Percentiles rank a stretch among this genome's conserved stretches.
Conservation (phyloP, 2,329 filamentous ascomycete species). For the Chaetomiaceae sp. region DNA sequence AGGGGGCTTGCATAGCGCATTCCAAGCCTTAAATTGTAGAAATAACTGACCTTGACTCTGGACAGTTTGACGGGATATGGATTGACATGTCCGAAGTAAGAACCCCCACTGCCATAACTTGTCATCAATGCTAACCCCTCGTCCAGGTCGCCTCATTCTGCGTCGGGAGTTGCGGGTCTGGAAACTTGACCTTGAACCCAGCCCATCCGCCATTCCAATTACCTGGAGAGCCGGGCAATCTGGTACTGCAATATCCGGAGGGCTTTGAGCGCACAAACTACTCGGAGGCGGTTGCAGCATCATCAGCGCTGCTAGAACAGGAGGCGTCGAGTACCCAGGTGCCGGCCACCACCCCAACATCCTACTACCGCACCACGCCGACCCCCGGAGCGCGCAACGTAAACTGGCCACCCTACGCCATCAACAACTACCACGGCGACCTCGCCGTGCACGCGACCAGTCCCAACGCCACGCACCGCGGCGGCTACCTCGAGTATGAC, state of each 20-base stretch:
- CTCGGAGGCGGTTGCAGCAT: constrained; percentile 58
- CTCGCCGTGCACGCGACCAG: constrained; percentile 66
- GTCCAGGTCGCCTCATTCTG: constrained; percentile 48
- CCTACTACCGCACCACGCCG: constrained; percentile 53
- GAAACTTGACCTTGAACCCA: constrained; percentile 59
- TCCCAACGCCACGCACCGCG: constrained; percentile 70
- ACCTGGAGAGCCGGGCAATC: constrained; percentile 56
- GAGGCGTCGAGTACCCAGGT: constrained; percentile 17
- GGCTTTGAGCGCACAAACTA: constrained; percentile 62
- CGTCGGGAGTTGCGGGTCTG: constrained; percentile 63
- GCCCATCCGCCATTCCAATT: constrained; percentile 60
- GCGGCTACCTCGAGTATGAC: constrained; percentile 71
- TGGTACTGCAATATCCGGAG: constrained; percentile 59
- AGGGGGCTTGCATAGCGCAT: background rate
- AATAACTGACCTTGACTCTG: constrained; percentile 22
- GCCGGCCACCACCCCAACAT: constrained; percentile 29
- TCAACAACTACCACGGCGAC: constrained; percentile 68
- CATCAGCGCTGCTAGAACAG: constrained; percentile 41
- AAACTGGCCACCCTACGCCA: constrained; percentile 68
- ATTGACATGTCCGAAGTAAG: constrained; percentile 55
- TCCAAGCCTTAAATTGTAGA: constrained; percentile 36
- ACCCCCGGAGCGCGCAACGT: constrained; percentile 60
- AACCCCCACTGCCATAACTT: background rate
- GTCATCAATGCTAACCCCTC: background rate
- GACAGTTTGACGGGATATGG: constrained; percentile 47